Base-by-base conservation (phyloP, 2,329 filamentous ascomycete species). In the Didymosphaeria variabile region DNA sequence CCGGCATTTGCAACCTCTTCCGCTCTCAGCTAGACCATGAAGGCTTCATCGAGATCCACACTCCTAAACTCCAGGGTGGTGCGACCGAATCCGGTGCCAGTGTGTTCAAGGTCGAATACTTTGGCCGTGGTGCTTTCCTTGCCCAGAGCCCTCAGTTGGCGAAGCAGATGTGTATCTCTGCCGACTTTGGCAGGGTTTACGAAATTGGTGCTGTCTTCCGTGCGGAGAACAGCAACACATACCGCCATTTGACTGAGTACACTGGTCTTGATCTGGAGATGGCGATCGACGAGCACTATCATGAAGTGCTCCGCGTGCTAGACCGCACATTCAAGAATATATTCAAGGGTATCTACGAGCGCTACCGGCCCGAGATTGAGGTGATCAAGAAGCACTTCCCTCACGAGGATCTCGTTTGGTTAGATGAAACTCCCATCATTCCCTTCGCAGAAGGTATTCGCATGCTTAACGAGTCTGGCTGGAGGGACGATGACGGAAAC, bases 181-280 rank as follows among this genome's bases (percentile, higher is more conserved):
- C 93, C 31, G 94, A 97, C 75, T 95, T 97, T 74, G 90, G 90
- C 59, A 88, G 90, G 54, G 94, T 97, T 7, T 97, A 94, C 72
- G 94, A 97, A 76, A 90, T 95, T 66, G 92, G 92, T 17, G 89
- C 92, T 2, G 93, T 97, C 7, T 97, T 97, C 84, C 89, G 94
- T 68, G 94, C 94, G 0, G 94, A 97, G 77, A 96, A 97, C 81
- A 96, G 92, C 74, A 97, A 97, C 78, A 97, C 94, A 0, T 94
- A 97, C 73, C 89, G 94, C 40, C 94, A 97, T 77, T 84, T 97
- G 83, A 97, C 94, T 0, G 94, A 97, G 77, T 97, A 96, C 76
- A 97, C 93, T 5, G 94, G 94, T 58, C 84, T 97, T 32, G 94
- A 97, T 84, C 79, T 97, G 19, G 94, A 97, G 75, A 97, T 97